These are phyloP conservation scores for Exophiala bonariae DNA, from an alignment of 2,329 filamentous ascomycete genomes.

Conservation along the genomic window DNA sequence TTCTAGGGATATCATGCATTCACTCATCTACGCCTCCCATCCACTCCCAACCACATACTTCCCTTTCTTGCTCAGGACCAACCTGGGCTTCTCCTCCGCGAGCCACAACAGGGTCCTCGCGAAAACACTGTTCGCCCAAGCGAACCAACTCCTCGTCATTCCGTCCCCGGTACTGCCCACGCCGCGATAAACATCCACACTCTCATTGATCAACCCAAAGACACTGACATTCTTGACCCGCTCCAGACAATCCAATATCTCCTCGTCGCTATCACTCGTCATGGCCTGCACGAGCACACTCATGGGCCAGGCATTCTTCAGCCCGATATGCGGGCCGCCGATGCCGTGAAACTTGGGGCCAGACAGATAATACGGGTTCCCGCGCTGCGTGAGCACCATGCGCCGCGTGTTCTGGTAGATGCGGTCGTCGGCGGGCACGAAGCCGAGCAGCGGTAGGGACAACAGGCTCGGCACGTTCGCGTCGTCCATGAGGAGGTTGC, in stretches of 20 bases:
- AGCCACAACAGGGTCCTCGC: constrained; percentile 88
- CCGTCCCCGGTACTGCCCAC: constrained; percentile 40
- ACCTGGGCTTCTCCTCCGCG: constrained; percentile 81
- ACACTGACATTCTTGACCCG: constrained; percentile 73
- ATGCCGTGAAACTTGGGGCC: constrained; percentile 82
- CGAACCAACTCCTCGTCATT: constrained; percentile 93
- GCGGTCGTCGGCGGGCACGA: constrained; percentile 58
- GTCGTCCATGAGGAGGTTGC: constrained; percentile 64
- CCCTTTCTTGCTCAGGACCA: constrained; percentile 72
- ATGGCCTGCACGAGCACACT: constrained; percentile 87
- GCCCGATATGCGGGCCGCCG: constrained; percentile 76
- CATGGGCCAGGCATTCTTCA: constrained; percentile 97
- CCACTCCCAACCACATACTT: constrained; percentile 26
- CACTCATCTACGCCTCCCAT: too few relatives aligned
- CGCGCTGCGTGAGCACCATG: constrained; percentile 71
- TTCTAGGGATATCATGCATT: too few relatives aligned
- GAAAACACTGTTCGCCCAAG: constrained; percentile 97
- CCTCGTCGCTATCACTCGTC: constrained; percentile 71
- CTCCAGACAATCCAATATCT: constrained; percentile 73
- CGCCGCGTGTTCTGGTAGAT: constrained; percentile 86
- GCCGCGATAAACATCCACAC: constrained; percentile 73
- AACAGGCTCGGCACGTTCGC: constrained; percentile 65
- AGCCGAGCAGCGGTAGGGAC: constrained; percentile 55
- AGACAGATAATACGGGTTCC: constrained; percentile 85
- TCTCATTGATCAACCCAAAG: constrained; percentile 87